phyloP scores from a whole-genome alignment of 1,139 yeast species.

The Diutina ranongensis region DNA sequence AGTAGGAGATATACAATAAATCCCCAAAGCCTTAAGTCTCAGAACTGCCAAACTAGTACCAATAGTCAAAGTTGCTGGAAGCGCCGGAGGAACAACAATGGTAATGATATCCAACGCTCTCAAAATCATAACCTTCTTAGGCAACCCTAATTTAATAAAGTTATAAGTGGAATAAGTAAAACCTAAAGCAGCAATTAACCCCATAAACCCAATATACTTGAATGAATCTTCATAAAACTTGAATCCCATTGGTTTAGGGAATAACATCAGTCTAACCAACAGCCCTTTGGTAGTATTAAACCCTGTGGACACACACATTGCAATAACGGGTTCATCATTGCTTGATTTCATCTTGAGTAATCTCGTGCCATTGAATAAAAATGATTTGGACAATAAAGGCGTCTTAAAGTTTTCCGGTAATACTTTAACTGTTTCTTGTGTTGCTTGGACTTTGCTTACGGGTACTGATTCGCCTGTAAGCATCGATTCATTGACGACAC shows the following conservation, averaged over 20 bases:
- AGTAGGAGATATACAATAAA: slow-evolving; percentile 88
- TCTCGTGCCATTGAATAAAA: slow-evolving; percentile 79
- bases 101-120: slow-evolving; percentile 91
- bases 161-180: slow-evolving; percentile 75
- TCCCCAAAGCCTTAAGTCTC: slow-evolving; percentile 49
- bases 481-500: slow-evolving; percentile 92
- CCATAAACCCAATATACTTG: slow-evolving; percentile 92
- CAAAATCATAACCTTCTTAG: slow-evolving; percentile 57
- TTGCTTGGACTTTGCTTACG: slow-evolving; percentile 66
- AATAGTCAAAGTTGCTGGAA: slow-evolving; percentile 93
- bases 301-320: slow-evolving; percentile 82
- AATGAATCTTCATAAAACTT: slow-evolving; percentile 91
- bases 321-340: slow-evolving; percentile 67
- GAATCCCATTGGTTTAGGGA: slow-evolving; percentile 91
- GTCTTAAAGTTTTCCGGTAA: slow-evolving; percentile 53
- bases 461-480: slow-evolving; percentile 98
- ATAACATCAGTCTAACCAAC: slow-evolving; percentile 84
- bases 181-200: slow-evolving; percentile 73
- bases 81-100: slow-evolving; percentile 95
- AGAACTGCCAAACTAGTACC: slow-evolving; percentile 89
- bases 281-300: slow-evolving; percentile 96
- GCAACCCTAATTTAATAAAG: slow-evolving; percentile 66
- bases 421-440: slow-evolving; percentile 44
- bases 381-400: slow-evolving; percentile 58
- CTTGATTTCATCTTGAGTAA: slow-evolving; percentile 66